These are phyloP conservation scores for Penicillium sp. DNA, from an alignment of 2,329 filamentous ascomycete species.

Conservation along the genomic window DNA sequence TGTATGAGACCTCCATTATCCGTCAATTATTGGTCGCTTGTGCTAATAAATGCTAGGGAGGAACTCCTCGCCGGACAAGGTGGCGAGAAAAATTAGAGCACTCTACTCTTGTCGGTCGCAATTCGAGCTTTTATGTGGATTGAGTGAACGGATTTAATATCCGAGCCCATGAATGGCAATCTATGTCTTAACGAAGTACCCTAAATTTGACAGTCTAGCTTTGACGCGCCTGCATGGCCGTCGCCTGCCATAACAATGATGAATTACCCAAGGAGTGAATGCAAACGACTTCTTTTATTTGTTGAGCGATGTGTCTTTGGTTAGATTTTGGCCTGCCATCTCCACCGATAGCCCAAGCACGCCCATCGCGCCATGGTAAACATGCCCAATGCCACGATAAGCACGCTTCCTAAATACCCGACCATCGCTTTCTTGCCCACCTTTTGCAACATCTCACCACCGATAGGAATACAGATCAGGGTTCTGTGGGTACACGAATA, in stretches of 20 bases:
- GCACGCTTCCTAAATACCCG: slow-evolving; percentile 46
- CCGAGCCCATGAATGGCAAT: neutral
- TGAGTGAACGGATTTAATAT: neutral
- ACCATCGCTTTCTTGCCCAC: slow-evolving; percentile 49
- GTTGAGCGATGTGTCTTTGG: neutral
- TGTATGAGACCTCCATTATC: slow-evolving; percentile 16
- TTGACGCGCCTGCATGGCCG: neutral
- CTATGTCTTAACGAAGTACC: neutral
- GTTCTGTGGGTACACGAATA: slow-evolving; percentile 25
- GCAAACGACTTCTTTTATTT: neutral
- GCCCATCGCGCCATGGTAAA: slow-evolving; percentile 41
- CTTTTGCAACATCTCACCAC: slow-evolving; percentile 50
- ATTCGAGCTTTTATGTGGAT: neutral
- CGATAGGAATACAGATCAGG: slow-evolving; percentile 50
- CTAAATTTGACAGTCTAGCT: neutral
- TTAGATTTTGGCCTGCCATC: slow-evolving; percentile 38
- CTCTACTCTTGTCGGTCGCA: neutral
- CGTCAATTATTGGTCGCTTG: neutral
- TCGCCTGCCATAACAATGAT: neutral
- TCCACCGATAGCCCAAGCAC: slow-evolving; percentile 40
- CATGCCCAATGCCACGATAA: slow-evolving; percentile 38
- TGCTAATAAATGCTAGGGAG: slow-evolving; percentile 12
- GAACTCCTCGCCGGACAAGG: slow-evolving; percentile 17
- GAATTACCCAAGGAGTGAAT: neutral
- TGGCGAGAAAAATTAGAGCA: slow-evolving; percentile 18